Conservation (phyloP, 306 rosid genomes). For the Hippophae tibetana region DNA sequence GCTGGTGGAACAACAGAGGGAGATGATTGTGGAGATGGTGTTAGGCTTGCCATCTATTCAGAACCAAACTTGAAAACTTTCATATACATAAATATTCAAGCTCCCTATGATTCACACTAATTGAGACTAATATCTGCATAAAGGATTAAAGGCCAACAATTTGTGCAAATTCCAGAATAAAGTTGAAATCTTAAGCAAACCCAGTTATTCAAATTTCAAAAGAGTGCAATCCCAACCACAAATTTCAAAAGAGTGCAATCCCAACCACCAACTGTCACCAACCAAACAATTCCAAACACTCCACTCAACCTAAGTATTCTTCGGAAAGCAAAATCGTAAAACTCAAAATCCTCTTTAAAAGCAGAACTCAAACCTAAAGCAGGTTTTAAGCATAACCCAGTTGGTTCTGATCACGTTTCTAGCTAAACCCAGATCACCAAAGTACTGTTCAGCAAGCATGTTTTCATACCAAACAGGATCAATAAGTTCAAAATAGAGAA, state of each 20-base stretch:
- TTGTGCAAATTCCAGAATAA: slow-evolving; percentile 13
- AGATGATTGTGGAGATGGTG: slow-evolving; percentile 54
- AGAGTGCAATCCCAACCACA: slow-evolving; percentile 18
- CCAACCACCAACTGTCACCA: slow-evolving; percentile 25
- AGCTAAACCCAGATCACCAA: slow-evolving; percentile 14
- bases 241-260: slow-evolving; percentile 19
- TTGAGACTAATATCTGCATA: neutral
- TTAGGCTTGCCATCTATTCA: slow-evolving; percentile 41
- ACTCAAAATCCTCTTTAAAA: neutral
- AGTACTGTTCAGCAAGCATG: neutral
- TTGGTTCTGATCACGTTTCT: slow-evolving; percentile 1
- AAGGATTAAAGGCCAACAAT: neutral
- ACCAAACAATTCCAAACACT: slow-evolving; percentile 16
- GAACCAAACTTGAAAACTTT: slow-evolving; percentile 15
- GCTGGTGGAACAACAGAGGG: slow-evolving; percentile 34
- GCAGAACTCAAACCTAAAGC: neutral
- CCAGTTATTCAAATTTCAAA: slow-evolving; percentile 15
- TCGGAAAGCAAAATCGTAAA: neutral
- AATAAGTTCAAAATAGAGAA: neutral
- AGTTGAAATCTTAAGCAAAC: slow-evolving; percentile 15
- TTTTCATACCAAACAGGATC: slow-evolving; percentile 10
- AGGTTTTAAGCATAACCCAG: slow-evolving; percentile 2
- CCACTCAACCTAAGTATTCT: neutral
- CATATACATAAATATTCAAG: slow-evolving; percentile 14
- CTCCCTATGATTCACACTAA: neutral